Percentiles rank a stretch among this genome's conserved stretches.
Evolutionary conservation across 192 early-diverging fungal genomes (phyloP).

Genomic region (Dissophora ornata): DNA sequence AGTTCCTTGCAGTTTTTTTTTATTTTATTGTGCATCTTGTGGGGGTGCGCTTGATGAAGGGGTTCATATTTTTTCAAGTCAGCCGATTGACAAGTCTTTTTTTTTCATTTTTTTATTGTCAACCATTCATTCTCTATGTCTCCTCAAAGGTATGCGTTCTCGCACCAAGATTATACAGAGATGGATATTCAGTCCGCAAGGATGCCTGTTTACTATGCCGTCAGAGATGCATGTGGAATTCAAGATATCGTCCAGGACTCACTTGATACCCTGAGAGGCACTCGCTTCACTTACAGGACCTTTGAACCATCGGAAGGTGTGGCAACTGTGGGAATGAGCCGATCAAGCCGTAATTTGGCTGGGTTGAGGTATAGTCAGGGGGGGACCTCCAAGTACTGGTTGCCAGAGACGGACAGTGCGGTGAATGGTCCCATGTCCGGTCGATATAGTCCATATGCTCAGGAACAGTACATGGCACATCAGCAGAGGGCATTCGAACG

Average conservation of each 20-base stretch:
- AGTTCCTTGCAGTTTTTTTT: no score
- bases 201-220: constrained; percentile 79
- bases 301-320: constrained; percentile 79
- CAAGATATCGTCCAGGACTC: constrained; percentile 89
- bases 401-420: constrained; percentile 24
- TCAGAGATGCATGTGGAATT: constrained; percentile 83
- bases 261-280: constrained; percentile 79
- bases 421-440: constrained; percentile 7
- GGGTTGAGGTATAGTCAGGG: constrained; percentile 62
- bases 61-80: no score
- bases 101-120: no score
- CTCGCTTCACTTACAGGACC: constrained; percentile 78
- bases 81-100: no score
- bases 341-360: constrained; percentile 66
- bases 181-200: constrained; percentile 73
- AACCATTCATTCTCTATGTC: no score
- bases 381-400: constrained; percentile 65
- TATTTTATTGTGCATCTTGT: no score
- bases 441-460: no score
- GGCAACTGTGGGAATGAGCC: constrained; percentile 62
- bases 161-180: constrained; percentile 80
- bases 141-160: constrained; percentile 81
- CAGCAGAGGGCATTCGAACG: not conserved
- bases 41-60: no score
- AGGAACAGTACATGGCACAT: no score